Base-by-base conservation (phyloP, 2,329 filamentous ascomycete species). In the Aspergillus viridinutans region DNA sequence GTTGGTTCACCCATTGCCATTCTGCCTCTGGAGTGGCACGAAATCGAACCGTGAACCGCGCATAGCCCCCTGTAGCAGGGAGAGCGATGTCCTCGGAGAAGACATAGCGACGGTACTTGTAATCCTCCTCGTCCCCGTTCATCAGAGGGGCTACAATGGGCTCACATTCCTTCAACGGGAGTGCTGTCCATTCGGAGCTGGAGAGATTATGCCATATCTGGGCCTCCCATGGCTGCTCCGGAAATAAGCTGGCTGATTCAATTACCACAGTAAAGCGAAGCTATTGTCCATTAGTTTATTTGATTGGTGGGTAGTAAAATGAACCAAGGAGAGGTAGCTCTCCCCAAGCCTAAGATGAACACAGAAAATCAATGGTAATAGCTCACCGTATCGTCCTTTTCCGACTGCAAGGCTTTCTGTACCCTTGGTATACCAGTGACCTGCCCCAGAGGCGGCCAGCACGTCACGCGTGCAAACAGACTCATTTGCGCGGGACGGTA, bases 391-490 rank as follows among this genome's bases (percentile, higher is more conserved):
- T 70, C 64, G 17, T 64, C 57, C 26, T 61, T 50, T 20, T 59
- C 58, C 3, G 57, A 62, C 29, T 57, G 57, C 8, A 55, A 54
- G 7, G 51, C 66, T 20, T 74, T 67, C 56, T 74, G 70, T 20
- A 71, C 64, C 42, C 74, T 68, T 26, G 78, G 72, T 21, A 90
- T 68, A 50, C 83, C 80, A 1, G 90, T 92, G 25, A 89, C 82
- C 69, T 92, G 89, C 1, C 87, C 90, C 52, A 96, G 74, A 1
- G 90, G 85, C 12, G 92, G 92, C 66, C 85, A 87, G 58, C 80
- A 85, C 4, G 80, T 81, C 14, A 88, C 72, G 59, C 80, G 78
- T 23, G 83, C 80, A 67, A 81, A 82, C 72, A 82, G 68, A 65
- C 72, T 74, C 74, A 76, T 80, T 59, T 79, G 74, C 1, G 69